phyloP scores from a whole-genome alignment of 331 rosid genomes.

The Pyracantha coccinea region DNA sequence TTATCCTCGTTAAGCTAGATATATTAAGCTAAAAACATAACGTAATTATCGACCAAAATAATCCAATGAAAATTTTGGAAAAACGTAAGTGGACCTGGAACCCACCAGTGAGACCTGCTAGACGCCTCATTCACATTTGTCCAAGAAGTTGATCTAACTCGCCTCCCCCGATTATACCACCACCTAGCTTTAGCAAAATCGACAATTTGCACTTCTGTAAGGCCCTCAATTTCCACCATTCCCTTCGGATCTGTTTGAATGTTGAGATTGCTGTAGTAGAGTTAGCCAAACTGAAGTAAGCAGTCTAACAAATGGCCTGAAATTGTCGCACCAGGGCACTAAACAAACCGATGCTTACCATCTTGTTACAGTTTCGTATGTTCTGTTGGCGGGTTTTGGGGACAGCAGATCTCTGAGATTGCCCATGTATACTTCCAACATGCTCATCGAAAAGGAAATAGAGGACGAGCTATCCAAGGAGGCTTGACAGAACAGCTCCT shows the following conservation, averaged over 20 bases:
- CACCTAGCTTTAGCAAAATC: slow-evolving; percentile 70
- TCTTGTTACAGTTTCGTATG: slow-evolving; percentile 41
- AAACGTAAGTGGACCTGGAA: slow-evolving; percentile 31
- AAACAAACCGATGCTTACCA: slow-evolving; percentile 37
- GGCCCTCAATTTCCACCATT: slow-evolving; percentile 76
- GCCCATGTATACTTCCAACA: slow-evolving; percentile 97
- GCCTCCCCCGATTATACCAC: slow-evolving; percentile 80
- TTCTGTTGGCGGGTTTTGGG: slow-evolving; percentile 45
- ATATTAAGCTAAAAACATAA: slow-evolving; percentile 94
- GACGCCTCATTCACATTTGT: slow-evolving; percentile 88
- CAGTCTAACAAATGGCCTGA: background rate
- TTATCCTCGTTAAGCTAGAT: slow-evolving; percentile 95
- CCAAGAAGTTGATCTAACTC: slow-evolving; percentile 88
- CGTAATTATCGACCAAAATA: slow-evolving; percentile 75
- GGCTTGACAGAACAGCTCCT: slow-evolving; percentile 63
- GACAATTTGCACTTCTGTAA: slow-evolving; percentile 64
- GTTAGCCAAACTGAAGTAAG: slow-evolving; percentile 21
- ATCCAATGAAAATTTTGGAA: slow-evolving; percentile 33
- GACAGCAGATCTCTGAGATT: slow-evolving; percentile 69
- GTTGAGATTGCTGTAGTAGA: slow-evolving; percentile 70
- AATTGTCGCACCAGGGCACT: background rate
- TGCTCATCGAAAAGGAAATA: slow-evolving; percentile 72
- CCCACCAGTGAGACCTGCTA: slow-evolving; percentile 99
- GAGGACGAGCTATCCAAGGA: slow-evolving; percentile 37
- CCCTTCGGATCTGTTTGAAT: slow-evolving; percentile 94